phyloP scores from a whole-genome alignment of 2,329 filamentous ascomycete genomes.

The Herpotrichia juniperi region DNA sequence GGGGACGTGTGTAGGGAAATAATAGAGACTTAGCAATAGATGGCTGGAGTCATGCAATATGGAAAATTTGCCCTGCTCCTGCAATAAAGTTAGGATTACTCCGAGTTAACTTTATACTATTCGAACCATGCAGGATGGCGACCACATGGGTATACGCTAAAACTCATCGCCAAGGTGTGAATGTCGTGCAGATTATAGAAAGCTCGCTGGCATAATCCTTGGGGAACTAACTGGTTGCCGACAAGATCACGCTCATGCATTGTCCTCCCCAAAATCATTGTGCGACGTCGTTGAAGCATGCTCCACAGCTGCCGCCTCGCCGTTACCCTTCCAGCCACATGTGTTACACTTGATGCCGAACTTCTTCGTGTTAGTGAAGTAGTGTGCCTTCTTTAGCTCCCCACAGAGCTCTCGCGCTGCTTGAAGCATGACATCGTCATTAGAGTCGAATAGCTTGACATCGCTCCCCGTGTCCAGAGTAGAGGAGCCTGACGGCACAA shows the following conservation, averaged over 20 bases:
- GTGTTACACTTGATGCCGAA: constrained; percentile 80
- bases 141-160: constrained; percentile 2
- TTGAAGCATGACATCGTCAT: constrained; percentile 60
- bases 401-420: constrained; percentile 63
- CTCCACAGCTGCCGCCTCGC: constrained; percentile 65
- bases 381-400: constrained; percentile 73
- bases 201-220: too few species aligned
- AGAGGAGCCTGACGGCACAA: constrained; percentile 65
- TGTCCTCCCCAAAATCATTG: constrained; percentile 39
- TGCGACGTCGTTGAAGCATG: constrained; percentile 67
- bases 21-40: too few species aligned
- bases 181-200: not conserved
- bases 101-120: not conserved
- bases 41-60: too few species aligned
- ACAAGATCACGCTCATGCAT: not conserved
- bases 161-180: not conserved
- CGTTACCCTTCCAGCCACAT: constrained; percentile 72
- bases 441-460: constrained; percentile 72
- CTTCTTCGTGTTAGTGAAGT: constrained; percentile 85
- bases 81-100: not conserved
- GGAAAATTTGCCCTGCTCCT: too few species aligned
- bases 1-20: too few species aligned
- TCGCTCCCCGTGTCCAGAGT: constrained; percentile 75
- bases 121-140: not conserved
- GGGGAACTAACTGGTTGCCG: too few species aligned